Base-by-base conservation (phyloP, 129 eudicot species). In the Silybum marianum region DNA sequence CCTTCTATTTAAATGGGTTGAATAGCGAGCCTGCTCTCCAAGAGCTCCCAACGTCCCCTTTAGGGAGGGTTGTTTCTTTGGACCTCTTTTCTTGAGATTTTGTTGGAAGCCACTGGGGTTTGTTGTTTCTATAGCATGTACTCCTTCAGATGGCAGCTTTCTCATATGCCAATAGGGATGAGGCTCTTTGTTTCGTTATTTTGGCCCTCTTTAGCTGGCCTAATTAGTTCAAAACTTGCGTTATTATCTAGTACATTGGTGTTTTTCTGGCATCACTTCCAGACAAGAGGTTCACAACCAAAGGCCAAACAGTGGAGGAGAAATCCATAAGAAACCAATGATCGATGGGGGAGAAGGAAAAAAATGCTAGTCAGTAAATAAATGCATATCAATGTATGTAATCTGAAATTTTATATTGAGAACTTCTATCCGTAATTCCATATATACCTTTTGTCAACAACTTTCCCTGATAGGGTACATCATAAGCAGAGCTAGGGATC, bases 1-100 rank as follows among this genome's bases (percentile, higher is more conserved):
- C 66, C 42, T 74, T 74, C 67, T 44, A 23, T 74, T 25, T 73
- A 60, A n/a, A 60, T 60, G 21, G 22, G 24, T 48, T 48, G 60
- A 48, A 48, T 48, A 51, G 63, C 22, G 7, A 16, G 21, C 22
- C 63, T 51, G 63, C 21, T 51, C 63, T 51, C 63, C 22, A 14
- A 18, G 63, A 54, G 63, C 60, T 5, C 60, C 60, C 7, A 13
- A 48, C 3, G 63, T 19, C 16, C 22, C 63, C 19, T 21, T 51
- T 51, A 3, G 2, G 62, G 63, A 19, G 22, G n/a, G 79, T 75
- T 74, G 18, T 44, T 24, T 44, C 34, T 73, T 42, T 73, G 7
- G 38, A 30, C 13, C 26, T 44, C 1, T 44, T 44, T 44, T 44
- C 16, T 44, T 44, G 16, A 11, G 1, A 14, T 74, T 46, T 9